phyloP scores from a whole-genome alignment of 176 grass and related monocot species.

The Poa annua region DNA sequence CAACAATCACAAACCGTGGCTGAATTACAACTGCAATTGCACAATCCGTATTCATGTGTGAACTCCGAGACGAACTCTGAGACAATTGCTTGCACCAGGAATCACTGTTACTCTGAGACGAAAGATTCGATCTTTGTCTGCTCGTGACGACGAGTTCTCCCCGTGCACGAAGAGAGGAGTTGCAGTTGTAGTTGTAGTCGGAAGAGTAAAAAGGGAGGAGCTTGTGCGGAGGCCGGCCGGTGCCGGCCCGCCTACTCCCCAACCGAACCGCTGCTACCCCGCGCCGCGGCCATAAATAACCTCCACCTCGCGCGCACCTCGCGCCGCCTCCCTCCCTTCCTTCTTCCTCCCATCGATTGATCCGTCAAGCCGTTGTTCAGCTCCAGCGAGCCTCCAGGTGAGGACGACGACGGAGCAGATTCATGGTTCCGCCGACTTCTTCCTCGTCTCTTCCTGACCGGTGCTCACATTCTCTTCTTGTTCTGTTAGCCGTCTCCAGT shows the following conservation, averaged over 20 bases:
- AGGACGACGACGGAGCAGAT: not conserved
- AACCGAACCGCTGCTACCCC: constrained; percentile 38
- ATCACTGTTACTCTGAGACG: too few relatives aligned
- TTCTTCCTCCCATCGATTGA: not conserved
- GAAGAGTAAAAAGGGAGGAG: not conserved
- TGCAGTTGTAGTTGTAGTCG: too few relatives aligned
- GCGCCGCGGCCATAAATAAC: constrained; percentile 61
- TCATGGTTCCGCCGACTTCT: not conserved
- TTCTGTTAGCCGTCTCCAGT: not conserved
- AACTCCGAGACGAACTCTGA: too few relatives aligned
- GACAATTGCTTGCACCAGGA: too few relatives aligned
- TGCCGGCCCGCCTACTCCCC: constrained; percentile 23
- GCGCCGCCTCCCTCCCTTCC: not conserved
- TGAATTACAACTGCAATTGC: too few relatives aligned
- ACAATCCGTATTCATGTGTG: too few relatives aligned
- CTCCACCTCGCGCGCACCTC: not conserved
- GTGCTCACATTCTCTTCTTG: not conserved
- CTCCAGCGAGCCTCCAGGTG: not conserved
- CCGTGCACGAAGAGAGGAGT: too few relatives aligned
- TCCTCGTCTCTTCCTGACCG: not conserved
- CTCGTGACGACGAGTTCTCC: too few relatives aligned
- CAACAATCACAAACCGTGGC: too few relatives aligned
- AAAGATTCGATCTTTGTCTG: too few relatives aligned
- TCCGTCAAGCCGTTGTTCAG: not conserved
- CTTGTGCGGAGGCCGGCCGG: not conserved